Conservation (phyloP, 495 filamentous ascomycete species). For the Amniculicola lignicola region DNA sequence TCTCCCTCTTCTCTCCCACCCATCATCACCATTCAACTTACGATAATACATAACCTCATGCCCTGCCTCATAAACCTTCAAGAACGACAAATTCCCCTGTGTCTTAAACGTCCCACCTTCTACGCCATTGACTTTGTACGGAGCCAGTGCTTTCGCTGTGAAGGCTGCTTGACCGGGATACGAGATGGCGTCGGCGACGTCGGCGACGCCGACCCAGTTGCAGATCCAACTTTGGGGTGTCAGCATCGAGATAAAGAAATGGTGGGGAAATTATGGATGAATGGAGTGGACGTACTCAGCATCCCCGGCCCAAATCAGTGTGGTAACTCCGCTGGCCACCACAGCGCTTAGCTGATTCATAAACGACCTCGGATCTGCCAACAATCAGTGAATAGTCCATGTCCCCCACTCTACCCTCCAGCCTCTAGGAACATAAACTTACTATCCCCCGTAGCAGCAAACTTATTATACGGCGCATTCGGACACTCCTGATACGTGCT, state of each 20-base stretch:
- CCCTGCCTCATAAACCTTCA: constrained; percentile 53
- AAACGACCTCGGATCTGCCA: constrained; percentile 48
- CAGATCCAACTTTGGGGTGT: constrained; percentile 51
- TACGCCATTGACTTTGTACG: constrained; percentile 51
- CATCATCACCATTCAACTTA: constrained; percentile 24
- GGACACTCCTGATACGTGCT: constrained; percentile 49
- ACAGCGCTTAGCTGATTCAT: constrained; percentile 49
- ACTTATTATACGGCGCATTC: constrained; percentile 43
- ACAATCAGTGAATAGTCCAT: constrained; percentile 38
- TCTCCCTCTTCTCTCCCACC: background rate
- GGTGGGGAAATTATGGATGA: no score
- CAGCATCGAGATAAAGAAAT: background rate
- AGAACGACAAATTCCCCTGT: constrained; percentile 50
- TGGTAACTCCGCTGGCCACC: constrained; percentile 48
- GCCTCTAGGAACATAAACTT: constrained; percentile 46
- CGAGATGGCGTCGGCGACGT: constrained; percentile 43
- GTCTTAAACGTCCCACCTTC: constrained; percentile 52
- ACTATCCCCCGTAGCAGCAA: constrained; percentile 50
- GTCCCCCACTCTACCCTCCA: constrained; percentile 42
- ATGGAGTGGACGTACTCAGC: constrained; percentile 17
- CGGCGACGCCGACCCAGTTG: constrained; percentile 52
- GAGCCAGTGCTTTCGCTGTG: constrained; percentile 37
- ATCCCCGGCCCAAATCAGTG: constrained; percentile 55
- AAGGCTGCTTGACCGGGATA: constrained; percentile 43
- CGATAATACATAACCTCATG: constrained; percentile 53